A percentile compares a stretch with the other conserved stretches of the same genome.
Evolutionary conservation across 2,329 filamentous ascomycete genomes (phyloP).

Genomic region (Onygenales sp.): DNA sequence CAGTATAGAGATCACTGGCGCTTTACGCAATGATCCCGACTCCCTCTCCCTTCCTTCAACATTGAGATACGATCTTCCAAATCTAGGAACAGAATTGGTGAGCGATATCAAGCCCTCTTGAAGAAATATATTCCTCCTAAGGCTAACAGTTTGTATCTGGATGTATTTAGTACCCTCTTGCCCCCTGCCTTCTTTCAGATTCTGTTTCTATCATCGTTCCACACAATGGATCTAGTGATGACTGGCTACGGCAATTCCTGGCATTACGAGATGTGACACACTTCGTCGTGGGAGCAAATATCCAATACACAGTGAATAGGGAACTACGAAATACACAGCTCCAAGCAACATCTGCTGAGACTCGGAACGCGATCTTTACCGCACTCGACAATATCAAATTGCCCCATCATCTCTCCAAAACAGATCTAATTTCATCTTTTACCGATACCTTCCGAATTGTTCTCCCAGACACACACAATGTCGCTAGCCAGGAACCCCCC

Average conservation of each 20-base stretch:
- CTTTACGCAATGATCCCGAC: conserved; percentile 27
- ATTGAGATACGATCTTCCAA: conserved; percentile 27
- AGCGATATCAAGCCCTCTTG: not conserved
- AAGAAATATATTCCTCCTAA: not conserved
- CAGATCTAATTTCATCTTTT: conserved; percentile 28
- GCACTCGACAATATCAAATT: conserved; percentile 27
- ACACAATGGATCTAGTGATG: conserved; percentile 17
- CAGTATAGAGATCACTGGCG: conserved; percentile 28
- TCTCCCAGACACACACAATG: conserved; percentile 28
- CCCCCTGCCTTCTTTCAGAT: conserved; percentile 25
- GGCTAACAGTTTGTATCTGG: not conserved
- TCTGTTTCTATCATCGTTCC: conserved; percentile 27
- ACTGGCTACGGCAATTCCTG: conserved; percentile 32
- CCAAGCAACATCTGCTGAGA: conserved; percentile 23
- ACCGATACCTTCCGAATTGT: conserved; percentile 28
- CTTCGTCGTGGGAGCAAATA: conserved; percentile 30
- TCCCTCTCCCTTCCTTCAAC: conserved; percentile 23
- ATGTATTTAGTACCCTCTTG: conserved; percentile 27
- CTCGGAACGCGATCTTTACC: conserved; percentile 29
- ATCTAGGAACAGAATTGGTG: conserved; percentile 30
- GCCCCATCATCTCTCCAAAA: conserved; percentile 24
- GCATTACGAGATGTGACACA: conserved; percentile 31
- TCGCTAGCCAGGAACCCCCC: conserved; percentile 16
- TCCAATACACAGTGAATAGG: conserved; percentile 29
- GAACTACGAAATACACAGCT: conserved; percentile 27